A percentile compares a stretch with the other conserved stretches of the same genome.
These are phyloP conservation scores for Paxillus involutus DNA, from an alignment of 768 basidiomycete genomes.

Conservation along the genomic window DNA sequence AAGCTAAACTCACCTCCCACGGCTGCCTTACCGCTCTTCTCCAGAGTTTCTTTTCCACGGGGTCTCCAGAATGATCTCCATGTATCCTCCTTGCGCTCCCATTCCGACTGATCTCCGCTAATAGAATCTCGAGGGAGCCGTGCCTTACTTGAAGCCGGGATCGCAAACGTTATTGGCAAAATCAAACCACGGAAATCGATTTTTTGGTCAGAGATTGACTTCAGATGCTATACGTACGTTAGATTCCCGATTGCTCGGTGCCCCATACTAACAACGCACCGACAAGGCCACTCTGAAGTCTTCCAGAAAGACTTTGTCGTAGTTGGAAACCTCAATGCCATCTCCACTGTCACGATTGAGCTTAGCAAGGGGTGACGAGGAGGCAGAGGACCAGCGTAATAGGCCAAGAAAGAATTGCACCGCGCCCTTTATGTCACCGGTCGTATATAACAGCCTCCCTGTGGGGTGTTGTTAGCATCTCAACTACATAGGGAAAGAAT, in stretches of 20 bases:
- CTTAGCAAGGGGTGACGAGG: slow-evolving; percentile 16
- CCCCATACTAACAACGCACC: slow-evolving; percentile 41
- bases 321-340: slow-evolving; percentile 32
- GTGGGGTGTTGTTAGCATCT: slow-evolving; percentile 3
- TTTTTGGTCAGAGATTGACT: slow-evolving; percentile 51
- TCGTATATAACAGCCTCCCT: slow-evolving; percentile 89
- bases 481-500: background rate
- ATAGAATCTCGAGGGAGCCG: slow-evolving; percentile 53
- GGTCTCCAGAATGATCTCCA: slow-evolving; percentile 65
- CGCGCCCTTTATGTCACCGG: slow-evolving; percentile 79
- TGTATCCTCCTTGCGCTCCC: slow-evolving; percentile 63
- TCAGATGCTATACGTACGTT: slow-evolving; percentile 61
- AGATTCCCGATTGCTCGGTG: background rate
- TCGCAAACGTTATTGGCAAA: slow-evolving; percentile 69
- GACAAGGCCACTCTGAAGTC: slow-evolving; percentile 88
- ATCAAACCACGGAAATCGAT: slow-evolving; percentile 45
- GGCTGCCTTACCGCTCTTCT: slow-evolving; percentile 55
- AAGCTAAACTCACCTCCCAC: slow-evolving; percentile 52
- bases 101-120: slow-evolving; percentile 45
- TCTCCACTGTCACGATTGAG: slow-evolving; percentile 16
- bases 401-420: slow-evolving; percentile 76
- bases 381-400: slow-evolving; percentile 47
- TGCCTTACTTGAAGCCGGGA: slow-evolving; percentile 53
- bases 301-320: slow-evolving; percentile 75
- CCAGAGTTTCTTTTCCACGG: slow-evolving; percentile 54